Conservation (phyloP, 73 alveolate species). For the Paramecium primaurelia region DNA sequence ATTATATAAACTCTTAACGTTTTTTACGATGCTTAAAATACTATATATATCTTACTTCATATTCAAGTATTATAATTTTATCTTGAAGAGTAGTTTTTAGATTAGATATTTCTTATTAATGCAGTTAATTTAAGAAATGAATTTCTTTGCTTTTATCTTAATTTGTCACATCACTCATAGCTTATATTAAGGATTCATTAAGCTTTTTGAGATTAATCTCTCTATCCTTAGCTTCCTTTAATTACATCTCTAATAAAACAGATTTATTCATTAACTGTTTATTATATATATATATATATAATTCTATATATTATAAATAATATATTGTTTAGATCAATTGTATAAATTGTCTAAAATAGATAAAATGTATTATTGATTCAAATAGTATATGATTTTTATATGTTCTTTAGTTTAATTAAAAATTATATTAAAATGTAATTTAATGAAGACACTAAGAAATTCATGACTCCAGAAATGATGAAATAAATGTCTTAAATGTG, state of each 20-base stretch:
- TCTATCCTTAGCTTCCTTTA: neutral
- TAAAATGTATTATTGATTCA: too few relatives aligned
- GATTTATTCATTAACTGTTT: conserved; percentile 9
- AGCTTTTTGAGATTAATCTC: neutral
- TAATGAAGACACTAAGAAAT: neutral
- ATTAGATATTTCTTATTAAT: neutral
- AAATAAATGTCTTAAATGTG: conserved; percentile 41
- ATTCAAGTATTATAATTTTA: neutral
- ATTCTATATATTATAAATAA: neutral
- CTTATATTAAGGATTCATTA: neutral
- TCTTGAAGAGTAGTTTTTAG: neutral
- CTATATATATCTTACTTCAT: neutral
- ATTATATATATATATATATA: neutral
- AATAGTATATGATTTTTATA: neutral
- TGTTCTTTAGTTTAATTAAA: neutral
- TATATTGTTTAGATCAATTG: neutral
- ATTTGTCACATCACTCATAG: neutral
- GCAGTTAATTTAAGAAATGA: neutral
- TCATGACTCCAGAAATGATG: conserved; percentile 56
- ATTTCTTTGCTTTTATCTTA: neutral
- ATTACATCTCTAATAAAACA: neutral
- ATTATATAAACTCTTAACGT: neutral
- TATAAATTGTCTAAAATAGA: too few relatives aligned
- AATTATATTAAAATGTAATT: neutral
- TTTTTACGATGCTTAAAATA: neutral